phyloP scores from a whole-genome alignment of 352 stramenopile genomes.

The Pythium rhizo-oryzae region DNA sequence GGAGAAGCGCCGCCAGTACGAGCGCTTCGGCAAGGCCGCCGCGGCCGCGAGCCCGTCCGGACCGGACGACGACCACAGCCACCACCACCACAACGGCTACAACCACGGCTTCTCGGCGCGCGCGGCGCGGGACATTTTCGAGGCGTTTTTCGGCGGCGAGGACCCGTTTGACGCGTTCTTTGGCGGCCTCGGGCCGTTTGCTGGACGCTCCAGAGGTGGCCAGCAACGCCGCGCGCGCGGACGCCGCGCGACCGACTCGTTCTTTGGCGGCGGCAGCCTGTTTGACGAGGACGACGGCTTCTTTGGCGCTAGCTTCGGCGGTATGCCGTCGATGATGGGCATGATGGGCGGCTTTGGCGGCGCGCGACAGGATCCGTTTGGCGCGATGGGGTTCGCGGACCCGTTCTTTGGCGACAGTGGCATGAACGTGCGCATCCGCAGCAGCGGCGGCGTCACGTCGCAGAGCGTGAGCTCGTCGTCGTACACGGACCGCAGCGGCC shows the following conservation, averaged over 20 bases:
- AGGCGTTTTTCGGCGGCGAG: slow-evolving; percentile 62
- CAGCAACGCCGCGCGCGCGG: slow-evolving; percentile 16
- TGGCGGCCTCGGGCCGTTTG: slow-evolving; percentile 17
- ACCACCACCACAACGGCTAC: background rate
- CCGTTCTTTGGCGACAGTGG: slow-evolving; percentile 46
- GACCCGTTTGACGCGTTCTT: slow-evolving; percentile 71
- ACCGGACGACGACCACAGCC: background rate
- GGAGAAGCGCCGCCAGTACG: slow-evolving; percentile 61
- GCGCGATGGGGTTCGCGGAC: slow-evolving; percentile 46
- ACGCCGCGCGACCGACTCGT: slow-evolving; percentile 8
- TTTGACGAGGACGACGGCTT: slow-evolving; percentile 32
- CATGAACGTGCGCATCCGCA: slow-evolving; percentile 25
- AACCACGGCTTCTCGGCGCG: slow-evolving; percentile 44
- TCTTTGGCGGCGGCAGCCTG: slow-evolving; percentile 13
- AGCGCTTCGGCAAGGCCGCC: slow-evolving; percentile 41
- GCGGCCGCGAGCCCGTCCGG: background rate
- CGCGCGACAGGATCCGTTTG: slow-evolving; percentile 35
- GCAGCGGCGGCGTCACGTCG: slow-evolving; percentile 39
- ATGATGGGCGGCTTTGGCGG: slow-evolving; percentile 25
- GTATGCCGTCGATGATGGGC: slow-evolving; percentile 30
- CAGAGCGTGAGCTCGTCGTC: slow-evolving; percentile 67
- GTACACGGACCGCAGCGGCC: slow-evolving; percentile 68
- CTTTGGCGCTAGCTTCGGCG: slow-evolving; percentile 12
- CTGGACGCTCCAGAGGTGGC: background rate
- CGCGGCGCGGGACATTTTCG: slow-evolving; percentile 73